A percentile compares a stretch with the other conserved stretches of the same genome.
phyloP scores from a whole-genome alignment of 2,329 filamentous ascomycete species.

The Aspergillus sojae region DNA sequence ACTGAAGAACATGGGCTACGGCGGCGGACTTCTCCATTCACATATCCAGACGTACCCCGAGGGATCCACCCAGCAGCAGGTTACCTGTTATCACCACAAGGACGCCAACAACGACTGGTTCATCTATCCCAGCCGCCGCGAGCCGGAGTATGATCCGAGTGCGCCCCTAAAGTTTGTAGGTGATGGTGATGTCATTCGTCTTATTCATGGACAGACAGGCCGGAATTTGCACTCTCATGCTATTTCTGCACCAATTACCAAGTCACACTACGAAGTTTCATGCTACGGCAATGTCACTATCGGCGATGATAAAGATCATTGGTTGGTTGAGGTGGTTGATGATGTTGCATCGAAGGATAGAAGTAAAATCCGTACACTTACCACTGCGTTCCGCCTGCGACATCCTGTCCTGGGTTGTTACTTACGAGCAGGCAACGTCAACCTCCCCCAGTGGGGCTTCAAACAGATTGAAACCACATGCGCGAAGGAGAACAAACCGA shows the following conservation, averaged over 20 bases:
- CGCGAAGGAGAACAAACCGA: slow-evolving; percentile 87
- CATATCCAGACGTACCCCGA: slow-evolving; percentile 96
- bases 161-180: slow-evolving; percentile 73
- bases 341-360: slow-evolving; percentile 86
- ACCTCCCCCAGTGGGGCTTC: slow-evolving; percentile 98
- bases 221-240: slow-evolving; percentile 96
- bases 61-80: slow-evolving; percentile 90
- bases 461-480: slow-evolving; percentile 99
- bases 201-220: slow-evolving; percentile 93
- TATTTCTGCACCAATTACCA: slow-evolving; percentile 84
- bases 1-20: slow-evolving; percentile 99
- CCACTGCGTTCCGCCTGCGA: slow-evolving; percentile 86
- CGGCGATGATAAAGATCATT: slow-evolving; percentile 97
- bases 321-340: slow-evolving; percentile 86
- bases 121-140: slow-evolving; percentile 87
- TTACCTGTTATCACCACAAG: slow-evolving; percentile 99
- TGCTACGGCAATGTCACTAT: slow-evolving; percentile 94
- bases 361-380: slow-evolving; percentile 84
- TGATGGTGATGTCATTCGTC: slow-evolving; percentile 76
- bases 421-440: slow-evolving; percentile 90
- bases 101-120: slow-evolving; percentile 99
- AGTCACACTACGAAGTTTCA: slow-evolving; percentile 89
- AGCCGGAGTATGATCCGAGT: slow-evolving; percentile 72
- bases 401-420: slow-evolving; percentile 87
- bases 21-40: slow-evolving; percentile 91